Evolutionary conservation across 768 basidiomycete genomes (phyloP).

Genomic region (Tylopilus sp.): DNA sequence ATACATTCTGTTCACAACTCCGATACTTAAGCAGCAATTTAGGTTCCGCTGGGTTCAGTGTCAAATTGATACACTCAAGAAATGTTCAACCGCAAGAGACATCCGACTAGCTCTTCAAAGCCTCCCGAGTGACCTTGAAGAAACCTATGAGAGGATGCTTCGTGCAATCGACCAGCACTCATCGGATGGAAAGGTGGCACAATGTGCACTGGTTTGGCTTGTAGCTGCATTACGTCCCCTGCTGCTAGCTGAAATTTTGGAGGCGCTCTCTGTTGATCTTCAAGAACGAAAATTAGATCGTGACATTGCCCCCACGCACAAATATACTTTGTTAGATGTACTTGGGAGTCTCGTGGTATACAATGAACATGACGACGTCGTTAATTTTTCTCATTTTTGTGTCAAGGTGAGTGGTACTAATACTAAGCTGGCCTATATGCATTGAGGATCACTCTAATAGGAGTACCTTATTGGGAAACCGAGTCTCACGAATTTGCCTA

Average conservation of each 20-base stretch:
- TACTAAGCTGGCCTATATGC: neutral
- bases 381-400: conserved; percentile 14
- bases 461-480: conserved; percentile 4
- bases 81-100: conserved; percentile 1
- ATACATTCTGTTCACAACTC: too few relatives aligned
- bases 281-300: neutral
- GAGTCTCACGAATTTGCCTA: neutral
- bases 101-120: conserved; percentile 2
- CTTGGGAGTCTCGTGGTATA: conserved; percentile 14
- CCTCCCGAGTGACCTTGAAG: conserved; percentile 15
- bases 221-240: conserved; percentile 10
- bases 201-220: conserved; percentile 13
- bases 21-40: neutral
- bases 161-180: neutral
- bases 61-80: conserved; percentile 9
- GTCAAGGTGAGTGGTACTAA: conserved; percentile 9
- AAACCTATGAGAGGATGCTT: conserved; percentile 19
- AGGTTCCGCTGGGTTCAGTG: conserved; percentile 23
- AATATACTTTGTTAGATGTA: neutral
- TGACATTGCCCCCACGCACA: neutral
- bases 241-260: conserved; percentile 1
- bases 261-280: conserved; percentile 13
- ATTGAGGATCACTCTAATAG: neutral
- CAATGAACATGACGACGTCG: neutral
- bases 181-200: neutral